Conservation (phyloP, 129 eudicot genomes). For the Erigeron canadensis region DNA sequence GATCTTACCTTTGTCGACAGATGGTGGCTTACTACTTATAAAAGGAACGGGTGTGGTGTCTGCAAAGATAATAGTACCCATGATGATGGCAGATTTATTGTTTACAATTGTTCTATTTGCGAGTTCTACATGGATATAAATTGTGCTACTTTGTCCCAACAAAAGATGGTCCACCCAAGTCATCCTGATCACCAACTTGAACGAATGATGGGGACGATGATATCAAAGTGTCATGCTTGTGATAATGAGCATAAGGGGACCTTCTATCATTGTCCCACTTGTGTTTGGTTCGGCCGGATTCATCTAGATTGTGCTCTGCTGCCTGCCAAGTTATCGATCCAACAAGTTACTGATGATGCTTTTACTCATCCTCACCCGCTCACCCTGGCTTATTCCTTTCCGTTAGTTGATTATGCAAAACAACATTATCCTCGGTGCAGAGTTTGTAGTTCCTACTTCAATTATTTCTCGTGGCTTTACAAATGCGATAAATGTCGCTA, state of each 20-base stretch:
- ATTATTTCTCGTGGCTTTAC: not conserved
- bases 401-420: not conserved
- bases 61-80: too few relatives aligned
- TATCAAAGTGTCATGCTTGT: not conserved
- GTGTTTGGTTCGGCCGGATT: not conserved
- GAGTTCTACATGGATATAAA: not conserved
- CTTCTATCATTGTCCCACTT: not conserved
- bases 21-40: too few relatives aligned
- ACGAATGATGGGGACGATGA: not conserved
- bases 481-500: not conserved
- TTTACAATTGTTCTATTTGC: not conserved
- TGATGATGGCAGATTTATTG: not conserved
- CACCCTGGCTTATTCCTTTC: not conserved
- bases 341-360: not conserved
- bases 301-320: not conserved
- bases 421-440: not conserved
- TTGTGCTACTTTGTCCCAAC: not conserved
- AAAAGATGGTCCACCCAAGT: not conserved
- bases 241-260: not conserved
- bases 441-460: not conserved
- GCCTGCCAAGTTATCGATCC: not conserved
- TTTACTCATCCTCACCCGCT: not conserved
- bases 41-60: not conserved
- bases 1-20: not conserved
- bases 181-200: not conserved